Evolutionary conservation across 139 green algal genomes (phyloP).

Genomic region (Asterochloris sp.): DNA sequence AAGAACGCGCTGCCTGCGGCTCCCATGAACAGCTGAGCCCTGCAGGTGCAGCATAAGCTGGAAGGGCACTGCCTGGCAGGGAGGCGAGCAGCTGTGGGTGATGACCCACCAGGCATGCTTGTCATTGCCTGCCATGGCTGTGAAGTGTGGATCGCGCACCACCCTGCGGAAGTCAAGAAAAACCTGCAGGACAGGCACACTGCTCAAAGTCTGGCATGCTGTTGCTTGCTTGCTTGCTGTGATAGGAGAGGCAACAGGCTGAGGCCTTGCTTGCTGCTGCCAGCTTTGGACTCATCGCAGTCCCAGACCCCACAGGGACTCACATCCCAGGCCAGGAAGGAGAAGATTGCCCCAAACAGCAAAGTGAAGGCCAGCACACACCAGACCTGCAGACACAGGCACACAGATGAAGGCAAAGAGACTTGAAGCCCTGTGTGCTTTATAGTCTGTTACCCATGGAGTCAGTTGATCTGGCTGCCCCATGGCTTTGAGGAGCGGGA

Average conservation of each 20-base stretch:
- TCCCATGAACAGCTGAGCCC: conserved; percentile 13
- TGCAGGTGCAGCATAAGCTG: neutral
- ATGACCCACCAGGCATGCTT: neutral
- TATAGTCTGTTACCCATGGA: no score
- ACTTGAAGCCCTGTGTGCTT: no score
- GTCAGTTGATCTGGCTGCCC: no score
- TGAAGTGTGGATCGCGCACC: neutral
- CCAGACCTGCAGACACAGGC: neutral
- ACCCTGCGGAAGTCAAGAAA: no score
- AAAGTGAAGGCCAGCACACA: conserved; percentile 11
- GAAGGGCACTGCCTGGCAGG: no score
- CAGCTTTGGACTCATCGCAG: neutral
- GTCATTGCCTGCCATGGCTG: neutral
- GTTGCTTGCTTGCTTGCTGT: neutral
- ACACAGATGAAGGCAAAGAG: no score
- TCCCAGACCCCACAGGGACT: no score
- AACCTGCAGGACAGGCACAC: no score
- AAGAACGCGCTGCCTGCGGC: conserved; percentile 12
- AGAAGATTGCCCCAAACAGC: conserved; percentile 9
- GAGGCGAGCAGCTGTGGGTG: no score
- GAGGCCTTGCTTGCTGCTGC: neutral
- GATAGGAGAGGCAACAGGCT: neutral
- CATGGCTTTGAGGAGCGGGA: no score
- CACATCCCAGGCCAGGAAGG: conserved; percentile 7
- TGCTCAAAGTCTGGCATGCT: neutral